These are phyloP conservation scores for Volutella citrinella DNA, from an alignment of 2,329 filamentous ascomycete genomes.

Conservation along the genomic window DNA sequence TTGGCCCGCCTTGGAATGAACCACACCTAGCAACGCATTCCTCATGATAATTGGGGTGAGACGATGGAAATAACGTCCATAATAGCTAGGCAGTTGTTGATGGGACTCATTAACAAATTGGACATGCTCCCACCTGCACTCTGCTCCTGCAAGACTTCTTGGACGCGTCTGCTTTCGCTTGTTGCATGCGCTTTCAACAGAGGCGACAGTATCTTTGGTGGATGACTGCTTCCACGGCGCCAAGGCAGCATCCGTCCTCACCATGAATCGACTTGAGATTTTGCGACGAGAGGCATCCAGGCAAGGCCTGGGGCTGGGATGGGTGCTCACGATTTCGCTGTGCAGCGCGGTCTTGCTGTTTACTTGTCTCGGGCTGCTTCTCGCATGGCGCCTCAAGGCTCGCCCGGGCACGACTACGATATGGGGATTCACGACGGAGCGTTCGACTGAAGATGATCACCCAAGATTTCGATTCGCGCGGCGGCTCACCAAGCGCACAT, in stretches of 20 bases:
- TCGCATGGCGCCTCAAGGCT: slow-evolving; percentile 35
- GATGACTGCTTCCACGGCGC: too few species aligned
- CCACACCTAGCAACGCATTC: slow-evolving; percentile 39
- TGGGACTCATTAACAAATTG: slow-evolving; percentile 20
- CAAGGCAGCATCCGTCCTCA: slow-evolving; percentile 12
- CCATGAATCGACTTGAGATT: too few species aligned
- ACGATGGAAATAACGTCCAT: slow-evolving; percentile 26
- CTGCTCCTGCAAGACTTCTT: slow-evolving; percentile 9
- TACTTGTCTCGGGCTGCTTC: slow-evolving; percentile 39
- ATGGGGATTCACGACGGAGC: too few species aligned
- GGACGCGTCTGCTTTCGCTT: too few species aligned
- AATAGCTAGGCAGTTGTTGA: slow-evolving; percentile 8
- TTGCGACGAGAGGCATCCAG: too few species aligned
- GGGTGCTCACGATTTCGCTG: slow-evolving; percentile 44
- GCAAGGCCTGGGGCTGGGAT: slow-evolving; percentile 34
- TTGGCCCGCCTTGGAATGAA: too few species aligned
- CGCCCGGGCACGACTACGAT: slow-evolving; percentile 16
- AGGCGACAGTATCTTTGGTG: too few species aligned
- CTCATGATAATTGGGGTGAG: slow-evolving; percentile 28
- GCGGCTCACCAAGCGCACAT: slow-evolving; percentile 30
- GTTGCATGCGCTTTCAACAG: too few species aligned
- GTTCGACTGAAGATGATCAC: too few species aligned
- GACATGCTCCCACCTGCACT: slow-evolving; percentile 8
- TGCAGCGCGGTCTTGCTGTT: slow-evolving; percentile 46
- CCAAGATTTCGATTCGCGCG: slow-evolving; percentile 20